phyloP scores from a whole-genome alignment of 768 basidiomycete species.

The Suillus ampliporus region DNA sequence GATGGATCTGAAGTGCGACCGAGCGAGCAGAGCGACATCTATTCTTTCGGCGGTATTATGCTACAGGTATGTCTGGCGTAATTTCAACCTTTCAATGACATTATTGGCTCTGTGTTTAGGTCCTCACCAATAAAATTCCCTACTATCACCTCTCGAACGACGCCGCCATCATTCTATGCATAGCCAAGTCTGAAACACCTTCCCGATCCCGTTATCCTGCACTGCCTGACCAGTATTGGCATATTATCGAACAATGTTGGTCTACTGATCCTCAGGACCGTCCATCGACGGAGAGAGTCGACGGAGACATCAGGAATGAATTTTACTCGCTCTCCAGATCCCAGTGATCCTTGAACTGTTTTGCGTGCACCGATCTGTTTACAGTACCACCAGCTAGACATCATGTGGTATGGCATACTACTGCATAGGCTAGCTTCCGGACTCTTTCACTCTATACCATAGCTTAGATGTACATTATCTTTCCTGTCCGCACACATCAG shows the following conservation, averaged over 20 bases:
- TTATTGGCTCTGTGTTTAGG: background rate
- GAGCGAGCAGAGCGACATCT: too few species aligned
- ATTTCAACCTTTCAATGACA: constrained; percentile 31
- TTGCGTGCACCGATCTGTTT: background rate
- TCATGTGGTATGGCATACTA: background rate
- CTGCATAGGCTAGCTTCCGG: too few species aligned
- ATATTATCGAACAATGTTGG: background rate
- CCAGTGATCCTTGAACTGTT: background rate
- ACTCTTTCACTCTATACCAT: too few species aligned
- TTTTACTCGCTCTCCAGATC: background rate
- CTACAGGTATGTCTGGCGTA: too few species aligned
- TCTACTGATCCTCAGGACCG: background rate
- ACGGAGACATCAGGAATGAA: background rate
- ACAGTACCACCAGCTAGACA: background rate
- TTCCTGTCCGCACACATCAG: too few species aligned
- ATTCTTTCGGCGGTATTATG: too few species aligned
- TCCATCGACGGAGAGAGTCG: background rate
- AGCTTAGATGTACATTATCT: too few species aligned
- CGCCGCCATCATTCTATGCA: background rate
- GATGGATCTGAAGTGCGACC: too few species aligned
- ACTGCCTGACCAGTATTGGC: background rate
- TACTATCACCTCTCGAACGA: background rate
- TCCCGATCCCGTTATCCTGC: background rate
- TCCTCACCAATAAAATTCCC: background rate
- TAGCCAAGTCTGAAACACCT: background rate